Conservation (phyloP, 148 eudicot genomes). For the Camellia granthamiana region DNA sequence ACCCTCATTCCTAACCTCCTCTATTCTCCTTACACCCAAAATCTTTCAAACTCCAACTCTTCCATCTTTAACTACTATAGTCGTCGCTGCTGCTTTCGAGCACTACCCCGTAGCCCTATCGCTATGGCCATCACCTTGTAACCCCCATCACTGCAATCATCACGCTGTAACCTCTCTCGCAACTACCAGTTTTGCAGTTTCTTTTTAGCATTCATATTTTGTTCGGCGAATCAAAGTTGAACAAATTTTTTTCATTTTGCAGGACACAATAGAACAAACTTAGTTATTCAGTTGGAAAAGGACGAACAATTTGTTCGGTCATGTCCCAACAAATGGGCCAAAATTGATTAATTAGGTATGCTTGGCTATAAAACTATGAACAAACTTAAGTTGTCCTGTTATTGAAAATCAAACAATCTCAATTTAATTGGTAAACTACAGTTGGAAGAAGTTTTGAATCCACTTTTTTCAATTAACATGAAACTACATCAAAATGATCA, state of each 20-base stretch:
- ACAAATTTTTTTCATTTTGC: neutral
- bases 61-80: neutral
- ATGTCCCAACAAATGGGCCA: neutral
- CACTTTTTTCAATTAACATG: neutral
- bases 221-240: no score
- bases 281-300: no score
- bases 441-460: neutral
- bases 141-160: no score
- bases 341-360: no score
- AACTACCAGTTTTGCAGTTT: no score
- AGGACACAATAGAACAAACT: neutral
- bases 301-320: neutral
- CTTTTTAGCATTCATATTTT: no score
- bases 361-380: no score
- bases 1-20: neutral
- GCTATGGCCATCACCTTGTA: neutral
- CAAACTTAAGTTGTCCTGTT: no score
- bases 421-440: no score
- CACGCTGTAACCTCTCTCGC: neutral
- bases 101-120: neutral
- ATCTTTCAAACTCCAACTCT: neutral
- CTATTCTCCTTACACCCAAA: no score
- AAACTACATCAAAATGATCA: neutral
- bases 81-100: neutral
- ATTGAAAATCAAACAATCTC: no score